These are phyloP conservation scores for Colletotrichum tropicicola DNA, from an alignment of 2,329 filamentous ascomycete species.

Conservation along the genomic window DNA sequence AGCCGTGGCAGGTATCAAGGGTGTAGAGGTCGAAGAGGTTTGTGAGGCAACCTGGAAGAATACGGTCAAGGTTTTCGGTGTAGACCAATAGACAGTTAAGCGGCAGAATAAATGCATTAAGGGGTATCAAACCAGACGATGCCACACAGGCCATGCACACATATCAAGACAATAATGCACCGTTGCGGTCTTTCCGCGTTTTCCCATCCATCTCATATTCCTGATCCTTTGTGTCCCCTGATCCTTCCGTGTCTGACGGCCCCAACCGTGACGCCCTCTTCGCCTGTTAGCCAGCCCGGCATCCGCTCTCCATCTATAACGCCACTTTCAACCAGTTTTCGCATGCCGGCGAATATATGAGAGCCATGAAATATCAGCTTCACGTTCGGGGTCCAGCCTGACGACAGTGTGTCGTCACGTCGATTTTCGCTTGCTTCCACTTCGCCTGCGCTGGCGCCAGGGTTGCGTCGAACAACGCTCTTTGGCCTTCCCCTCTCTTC, in stretches of 20 bases:
- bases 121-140: constrained; percentile 17
- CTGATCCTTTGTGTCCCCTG: constrained; percentile 64
- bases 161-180: not conserved
- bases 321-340: constrained; percentile 80
- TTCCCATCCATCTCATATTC: constrained; percentile 46
- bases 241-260: constrained; percentile 75
- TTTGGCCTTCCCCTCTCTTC: constrained; percentile 14
- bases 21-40: constrained; percentile 80
- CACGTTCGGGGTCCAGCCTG: constrained; percentile 65
- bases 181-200: not conserved
- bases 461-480: too few species aligned
- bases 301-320: constrained; percentile 79
- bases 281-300: constrained; percentile 92
- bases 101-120: not conserved
- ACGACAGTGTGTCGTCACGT: constrained; percentile 20
- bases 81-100: constrained; percentile 59
- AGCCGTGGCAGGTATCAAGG: constrained; percentile 88
- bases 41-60: constrained; percentile 88
- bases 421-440: not conserved
- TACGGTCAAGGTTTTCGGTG: constrained; percentile 80
- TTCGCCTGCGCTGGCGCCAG: too few species aligned
- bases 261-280: constrained; percentile 81
- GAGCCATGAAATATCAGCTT: constrained; percentile 76
- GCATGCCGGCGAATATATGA: constrained; percentile 84
- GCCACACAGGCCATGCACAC: not conserved